phyloP scores from a whole-genome alignment of 352 stramenopile species.

The Vaucheria bursata region DNA sequence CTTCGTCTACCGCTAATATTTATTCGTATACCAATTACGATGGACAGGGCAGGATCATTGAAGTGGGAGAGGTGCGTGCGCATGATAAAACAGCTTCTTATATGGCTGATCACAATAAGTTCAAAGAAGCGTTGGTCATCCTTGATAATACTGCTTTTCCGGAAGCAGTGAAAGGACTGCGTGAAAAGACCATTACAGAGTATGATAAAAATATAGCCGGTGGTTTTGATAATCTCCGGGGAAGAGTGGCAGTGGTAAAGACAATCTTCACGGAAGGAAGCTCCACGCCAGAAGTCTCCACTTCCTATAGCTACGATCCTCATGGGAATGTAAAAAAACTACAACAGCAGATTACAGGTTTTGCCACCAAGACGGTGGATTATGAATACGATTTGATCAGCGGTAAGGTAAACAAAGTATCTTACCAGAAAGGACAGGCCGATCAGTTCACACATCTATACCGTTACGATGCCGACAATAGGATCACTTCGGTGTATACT shows the following conservation, averaged over 20 bases:
- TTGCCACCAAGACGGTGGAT: neutral
- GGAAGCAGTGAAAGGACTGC: too few species aligned
- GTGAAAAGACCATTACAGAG: neutral
- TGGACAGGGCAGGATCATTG: neutral
- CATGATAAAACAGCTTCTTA: too few species aligned
- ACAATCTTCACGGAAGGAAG: neutral
- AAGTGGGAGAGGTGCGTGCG: neutral
- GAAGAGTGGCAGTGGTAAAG: neutral
- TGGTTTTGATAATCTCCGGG: neutral
- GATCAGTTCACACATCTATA: neutral
- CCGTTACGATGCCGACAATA: neutral
- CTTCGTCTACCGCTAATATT: too few species aligned
- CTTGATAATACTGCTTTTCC: neutral
- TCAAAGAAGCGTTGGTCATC: too few species aligned
- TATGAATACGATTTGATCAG: neutral
- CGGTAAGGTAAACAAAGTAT: neutral
- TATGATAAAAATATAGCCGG: neutral
- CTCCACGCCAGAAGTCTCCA: too few species aligned
- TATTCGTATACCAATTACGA: neutral
- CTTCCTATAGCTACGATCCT: neutral
- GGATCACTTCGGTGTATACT: neutral
- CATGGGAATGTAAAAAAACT: neutral
- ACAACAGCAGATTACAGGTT: neutral
- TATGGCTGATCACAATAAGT: too few species aligned
- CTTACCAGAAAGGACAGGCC: neutral